Conservation (phyloP, 768 basidiomycete genomes). For the Auriscalpium orientale region DNA sequence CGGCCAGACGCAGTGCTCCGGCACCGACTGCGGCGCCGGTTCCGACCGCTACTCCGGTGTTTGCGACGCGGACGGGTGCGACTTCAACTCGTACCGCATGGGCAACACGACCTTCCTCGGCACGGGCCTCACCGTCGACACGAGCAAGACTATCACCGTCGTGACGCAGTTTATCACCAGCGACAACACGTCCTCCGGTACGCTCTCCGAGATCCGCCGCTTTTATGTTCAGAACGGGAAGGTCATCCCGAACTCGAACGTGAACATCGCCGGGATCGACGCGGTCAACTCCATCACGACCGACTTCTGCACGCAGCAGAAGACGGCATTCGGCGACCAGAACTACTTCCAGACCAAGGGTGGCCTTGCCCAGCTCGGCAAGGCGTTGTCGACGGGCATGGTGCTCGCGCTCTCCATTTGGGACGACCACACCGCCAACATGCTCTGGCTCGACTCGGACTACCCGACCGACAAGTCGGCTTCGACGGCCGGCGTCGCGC, state of each 20-base stretch:
- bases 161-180: conserved; percentile 48
- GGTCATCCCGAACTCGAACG: conserved; percentile 43
- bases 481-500: conserved; percentile 35
- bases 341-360: conserved; percentile 33
- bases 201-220: conserved; percentile 44
- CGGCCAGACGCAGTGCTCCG: conserved; percentile 36
- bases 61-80: conserved; percentile 51
- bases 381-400: conserved; percentile 33
- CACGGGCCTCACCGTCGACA: conserved; percentile 39
- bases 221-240: conserved; percentile 45
- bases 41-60: conserved; percentile 31
- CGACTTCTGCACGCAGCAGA: conserved; percentile 36
- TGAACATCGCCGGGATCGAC: conserved; percentile 35
- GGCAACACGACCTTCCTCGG: conserved; percentile 41
- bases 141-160: conserved; percentile 41
- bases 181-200: conserved; percentile 35
- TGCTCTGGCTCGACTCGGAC: conserved; percentile 52
- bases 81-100: conserved; percentile 58
- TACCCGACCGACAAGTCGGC: conserved; percentile 29
- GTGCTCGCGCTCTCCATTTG: conserved; percentile 43
- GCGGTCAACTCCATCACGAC: conserved; percentile 40
- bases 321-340: conserved; percentile 36
- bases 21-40: conserved; percentile 27
- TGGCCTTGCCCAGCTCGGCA: conserved; percentile 27
- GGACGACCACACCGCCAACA: conserved; percentile 46